Conservation (phyloP, 108 stramenopile species). For the Nannochloropsis salina region DNA sequence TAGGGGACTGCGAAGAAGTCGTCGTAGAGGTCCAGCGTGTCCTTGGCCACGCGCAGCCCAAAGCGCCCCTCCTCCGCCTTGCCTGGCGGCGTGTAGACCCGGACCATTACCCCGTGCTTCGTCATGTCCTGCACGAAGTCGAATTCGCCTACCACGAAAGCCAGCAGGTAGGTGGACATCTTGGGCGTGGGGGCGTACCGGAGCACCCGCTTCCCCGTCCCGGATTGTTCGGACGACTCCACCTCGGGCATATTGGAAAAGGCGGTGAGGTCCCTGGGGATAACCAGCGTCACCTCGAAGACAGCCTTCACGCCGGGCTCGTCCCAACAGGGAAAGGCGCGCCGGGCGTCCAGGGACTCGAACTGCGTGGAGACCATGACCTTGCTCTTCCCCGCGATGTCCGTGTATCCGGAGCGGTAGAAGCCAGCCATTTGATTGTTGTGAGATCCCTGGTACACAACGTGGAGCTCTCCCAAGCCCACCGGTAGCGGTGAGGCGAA, state of each 20-base stretch:
- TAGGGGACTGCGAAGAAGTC: slow-evolving; percentile 66
- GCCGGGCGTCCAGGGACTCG: slow-evolving; percentile 84
- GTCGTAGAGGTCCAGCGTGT: slow-evolving; percentile 69
- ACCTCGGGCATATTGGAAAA: slow-evolving; percentile 92
- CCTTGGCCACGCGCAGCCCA: slow-evolving; percentile 70
- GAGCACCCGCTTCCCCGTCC: slow-evolving; percentile 35
- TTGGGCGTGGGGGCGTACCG: slow-evolving; percentile 71
- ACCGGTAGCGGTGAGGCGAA: slow-evolving; percentile 54
- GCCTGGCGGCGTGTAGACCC: slow-evolving; percentile 89
- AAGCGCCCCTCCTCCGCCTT: slow-evolving; percentile 67
- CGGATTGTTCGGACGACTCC: slow-evolving; percentile 60
- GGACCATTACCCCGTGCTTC: slow-evolving; percentile 64
- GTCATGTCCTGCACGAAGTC: slow-evolving; percentile 62
- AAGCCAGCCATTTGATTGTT: slow-evolving; percentile 94
- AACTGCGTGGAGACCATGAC: slow-evolving; percentile 93
- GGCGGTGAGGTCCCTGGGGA: slow-evolving; percentile 69
- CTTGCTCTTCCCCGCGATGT: slow-evolving; percentile 68
- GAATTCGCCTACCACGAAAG: slow-evolving; percentile 81
- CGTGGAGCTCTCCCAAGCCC: slow-evolving; percentile 52
- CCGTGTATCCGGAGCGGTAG: slow-evolving; percentile 77
- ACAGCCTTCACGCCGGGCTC: slow-evolving; percentile 90
- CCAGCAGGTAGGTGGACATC: slow-evolving; percentile 90
- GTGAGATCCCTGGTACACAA: slow-evolving; percentile 69
- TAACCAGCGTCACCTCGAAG: slow-evolving; percentile 69
- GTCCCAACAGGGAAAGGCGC: slow-evolving; percentile 93